Evolutionary conservation across 306 rosid species (phyloP).

Genomic region (Gynostemma pentaphyllum): DNA sequence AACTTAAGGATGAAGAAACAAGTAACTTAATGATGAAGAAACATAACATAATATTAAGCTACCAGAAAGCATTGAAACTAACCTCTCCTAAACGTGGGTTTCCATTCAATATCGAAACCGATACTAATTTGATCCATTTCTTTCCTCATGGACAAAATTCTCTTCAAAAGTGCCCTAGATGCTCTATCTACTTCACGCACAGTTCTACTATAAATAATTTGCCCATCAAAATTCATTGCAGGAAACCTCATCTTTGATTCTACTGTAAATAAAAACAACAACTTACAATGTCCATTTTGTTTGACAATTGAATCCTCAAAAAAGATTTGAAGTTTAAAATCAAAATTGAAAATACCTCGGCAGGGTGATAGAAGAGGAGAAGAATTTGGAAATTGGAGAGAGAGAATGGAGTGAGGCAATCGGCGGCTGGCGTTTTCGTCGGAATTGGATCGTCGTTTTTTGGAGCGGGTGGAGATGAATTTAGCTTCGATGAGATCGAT

Average conservation of each 20-base stretch:
- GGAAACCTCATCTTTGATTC: slow-evolving; percentile 38
- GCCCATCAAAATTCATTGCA: slow-evolving; percentile 51
- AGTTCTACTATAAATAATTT: slow-evolving; percentile 57
- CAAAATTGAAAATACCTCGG: slow-evolving; percentile 25
- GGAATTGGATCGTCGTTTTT: slow-evolving; percentile 15
- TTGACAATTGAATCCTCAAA: background rate
- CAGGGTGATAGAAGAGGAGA: slow-evolving; percentile 31
- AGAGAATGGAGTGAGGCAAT: slow-evolving; percentile 46
- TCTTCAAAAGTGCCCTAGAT: slow-evolving; percentile 24
- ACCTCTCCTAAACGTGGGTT: slow-evolving; percentile 59
- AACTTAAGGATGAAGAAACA: background rate
- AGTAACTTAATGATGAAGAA: background rate
- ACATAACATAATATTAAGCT: background rate
- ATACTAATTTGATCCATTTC: slow-evolving; percentile 26
- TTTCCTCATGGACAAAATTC: slow-evolving; percentile 24
- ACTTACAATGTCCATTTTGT: background rate
- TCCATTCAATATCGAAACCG: slow-evolving; percentile 89
- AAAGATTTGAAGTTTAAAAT: background rate
- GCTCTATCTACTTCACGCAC: slow-evolving; percentile 44
- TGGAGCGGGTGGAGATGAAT: slow-evolving; percentile 31
- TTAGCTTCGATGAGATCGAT: slow-evolving; percentile 45
- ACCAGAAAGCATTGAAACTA: background rate
- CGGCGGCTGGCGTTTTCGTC: slow-evolving; percentile 23
- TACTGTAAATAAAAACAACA: background rate
- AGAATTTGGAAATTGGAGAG: slow-evolving; percentile 45